A percentile compares a stretch with the other conserved stretches of the same genome.
Evolutionary conservation across 192 early-diverging fungal genomes (phyloP).

Genomic region (Allomyces arbusculus): DNA sequence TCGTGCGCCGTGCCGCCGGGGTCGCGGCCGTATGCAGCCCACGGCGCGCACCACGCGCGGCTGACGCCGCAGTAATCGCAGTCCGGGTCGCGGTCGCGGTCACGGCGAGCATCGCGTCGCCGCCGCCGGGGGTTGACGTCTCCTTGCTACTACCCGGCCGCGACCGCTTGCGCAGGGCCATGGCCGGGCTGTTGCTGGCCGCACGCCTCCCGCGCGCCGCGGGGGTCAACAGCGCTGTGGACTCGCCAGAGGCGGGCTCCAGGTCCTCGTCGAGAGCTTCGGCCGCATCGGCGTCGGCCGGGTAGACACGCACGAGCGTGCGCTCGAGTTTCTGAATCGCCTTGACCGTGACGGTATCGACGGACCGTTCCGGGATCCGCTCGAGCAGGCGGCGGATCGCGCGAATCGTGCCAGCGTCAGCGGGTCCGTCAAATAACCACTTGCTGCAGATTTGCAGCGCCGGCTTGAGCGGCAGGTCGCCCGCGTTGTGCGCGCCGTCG

Average conservation of each 20-base stretch:
- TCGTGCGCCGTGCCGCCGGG: conserved; percentile 4
- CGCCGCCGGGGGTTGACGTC: no score
- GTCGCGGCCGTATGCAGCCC: conserved; percentile 7
- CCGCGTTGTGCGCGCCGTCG: background rate
- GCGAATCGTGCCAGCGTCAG: background rate
- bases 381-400: background rate
- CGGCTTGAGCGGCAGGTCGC: background rate
- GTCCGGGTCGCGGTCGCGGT: no score
- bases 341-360: background rate
- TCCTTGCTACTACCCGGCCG: no score
- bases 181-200: no score
- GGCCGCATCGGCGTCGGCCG: background rate
- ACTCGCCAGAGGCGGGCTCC: no score
- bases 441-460: background rate
- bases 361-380: background rate
- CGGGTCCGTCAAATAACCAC: background rate
- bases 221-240: no score
- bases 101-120: no score
- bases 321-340: background rate
- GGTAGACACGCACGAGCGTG: conserved; percentile 2
- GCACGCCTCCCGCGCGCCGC: no score
- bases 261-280: background rate
- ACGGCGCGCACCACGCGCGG: background rate
- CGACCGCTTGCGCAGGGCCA: no score
- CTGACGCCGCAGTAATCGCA: no score